Base-by-base conservation (phyloP, 257 asterid genomes). In the Plantago elongata region DNA sequence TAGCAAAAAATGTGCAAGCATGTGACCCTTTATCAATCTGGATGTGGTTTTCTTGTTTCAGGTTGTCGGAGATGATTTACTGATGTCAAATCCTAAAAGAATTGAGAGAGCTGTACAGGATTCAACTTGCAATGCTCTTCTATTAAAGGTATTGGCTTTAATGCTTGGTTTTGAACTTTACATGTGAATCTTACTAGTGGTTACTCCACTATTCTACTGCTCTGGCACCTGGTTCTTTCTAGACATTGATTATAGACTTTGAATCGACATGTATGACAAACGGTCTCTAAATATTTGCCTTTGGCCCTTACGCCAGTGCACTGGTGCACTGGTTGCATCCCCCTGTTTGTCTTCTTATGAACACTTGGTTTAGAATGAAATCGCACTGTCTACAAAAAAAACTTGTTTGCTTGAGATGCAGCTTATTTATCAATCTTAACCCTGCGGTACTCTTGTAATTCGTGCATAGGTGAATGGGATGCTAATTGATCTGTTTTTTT, bases 61-160 rank as follows among this genome's bases (percentile, higher is more conserved):
- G 99, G 96, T 89, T 56, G 96, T 89, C 22, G 99, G 97, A 61
- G 96, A 79, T 72, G 95, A 79, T 72, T 71, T 89, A 63, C 61
- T 93, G 84, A 82, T 77, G 88, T 93, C 97, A 62, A 87, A 83
- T 79, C 90, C 95, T 58, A 89, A 87, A 77, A 80, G 97, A 72
- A 87, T 93, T 58, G 94, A 89, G 81, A 87, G 82, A 78, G 99
- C 99, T 61, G 79, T 79, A 65, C 79, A 72, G 60, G 97, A 93
- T 76, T 78, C 85, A 57, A 79, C 94, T 69, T 93, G 99, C 77
- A 89, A 83, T 72, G 81, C 94, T 70, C 94, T 93, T 74, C 79
- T 84, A 64, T 81, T 93, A 42, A 93, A 93, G 99, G 99, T 89
- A 69, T 62, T 62, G 66, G 57, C 64, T 62, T 40, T 67, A 56